Evolutionary conservation across 495 filamentous ascomycete genomes (phyloP), one percentile per base, ranked within the genome.

Genomic region (Usnea hakonensis): DNA sequence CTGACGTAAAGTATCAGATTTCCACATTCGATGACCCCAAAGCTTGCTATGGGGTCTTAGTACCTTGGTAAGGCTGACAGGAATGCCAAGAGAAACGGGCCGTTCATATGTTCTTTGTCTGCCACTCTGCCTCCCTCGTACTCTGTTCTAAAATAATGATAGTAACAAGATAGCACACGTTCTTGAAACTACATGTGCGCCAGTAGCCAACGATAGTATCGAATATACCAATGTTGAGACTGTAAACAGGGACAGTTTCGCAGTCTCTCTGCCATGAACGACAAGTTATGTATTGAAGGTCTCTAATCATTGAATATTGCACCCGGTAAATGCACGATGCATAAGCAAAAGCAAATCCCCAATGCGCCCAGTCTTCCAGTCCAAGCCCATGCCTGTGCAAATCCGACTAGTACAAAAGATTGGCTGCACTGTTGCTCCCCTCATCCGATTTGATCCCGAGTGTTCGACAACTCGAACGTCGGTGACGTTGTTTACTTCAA

Each of bases 401-500:
- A 21, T 36, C 48, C 11, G 13, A 40, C 21, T 17, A 36, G 8
- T 41, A 55, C 50, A 61, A 55, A 61, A 55, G 48, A 26, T 55
- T 7, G 8, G 16, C 19, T 10, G n/a, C 28, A 32, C 46, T 54
- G 40, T 30, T 60, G 46, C 58, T 52, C 35, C 21, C 13, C n/a
- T 26, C 28, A 60, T 61, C 21, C 48, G 17, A 8, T 23, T 40
- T 16, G 38, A 50, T 37, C 53, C 7, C 37, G 36, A 43, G 19
- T 55, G 3, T 36, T 8, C 7, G 5, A 26, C 32, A 8, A 30
- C n/a, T 41, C n/a, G 17, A 21, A 13, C 33, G 13, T 35, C 55
- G 37, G 23, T 35, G 1, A 16, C 16, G 48, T 61, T 26, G 40
- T 38, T 57, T 53, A 67, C 54, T 65, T 63, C 14, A 68, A 60